Base-by-base conservation (phyloP, 805 yeast species). In the Teunomyces gatunensis region DNA sequence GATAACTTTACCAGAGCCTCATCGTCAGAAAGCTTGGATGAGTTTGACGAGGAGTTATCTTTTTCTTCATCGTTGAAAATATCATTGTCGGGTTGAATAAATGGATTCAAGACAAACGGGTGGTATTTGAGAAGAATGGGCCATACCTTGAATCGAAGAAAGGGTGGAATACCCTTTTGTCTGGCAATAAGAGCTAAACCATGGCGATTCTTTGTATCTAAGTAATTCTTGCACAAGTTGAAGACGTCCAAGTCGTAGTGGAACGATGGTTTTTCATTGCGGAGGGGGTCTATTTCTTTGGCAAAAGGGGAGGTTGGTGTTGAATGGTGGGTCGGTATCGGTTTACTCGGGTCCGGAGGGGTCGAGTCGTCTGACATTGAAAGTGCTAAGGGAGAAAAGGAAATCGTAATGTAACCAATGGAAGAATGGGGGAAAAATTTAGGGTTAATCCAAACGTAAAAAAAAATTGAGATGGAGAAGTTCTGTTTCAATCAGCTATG, bases 111-210 rank as follows among this genome's bases (percentile, higher is more conserved):
- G 11, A 89, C 96, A 70, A 84, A 87, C 1, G 97, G 97, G 63
- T 91, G 97, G 57, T 82, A 82, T 54, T 83, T 83, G 48, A 91
- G 65, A 44, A 91, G 65, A 3, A 88, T 67, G 1, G 97, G 96
- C 97, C 97, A 91, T 6, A 88, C 86, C 47, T 77, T 73, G 54
- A 81, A 82, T 50, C 98, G 75, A 46, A 89, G 71, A 47, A 82
- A 77, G 1, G 96, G 92, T 1, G 97, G 97, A 23, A 90, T 73
- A 3, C 98, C 97, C 47, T 82, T 73, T 54, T 85, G 90, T 52
- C 96, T 76, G 4, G 96, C 92, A 5, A 91, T 65, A 53, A 81
- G 71, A 1, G 97, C 95, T 41, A 91, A 67, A 0, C 90, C 88
- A 42, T 84, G 82, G 48, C 84, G 84, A 59, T 91, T 87, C 48